Conservation (phyloP, 1,139 yeast species). For the Candida pseudoviswanathii region DNA sequence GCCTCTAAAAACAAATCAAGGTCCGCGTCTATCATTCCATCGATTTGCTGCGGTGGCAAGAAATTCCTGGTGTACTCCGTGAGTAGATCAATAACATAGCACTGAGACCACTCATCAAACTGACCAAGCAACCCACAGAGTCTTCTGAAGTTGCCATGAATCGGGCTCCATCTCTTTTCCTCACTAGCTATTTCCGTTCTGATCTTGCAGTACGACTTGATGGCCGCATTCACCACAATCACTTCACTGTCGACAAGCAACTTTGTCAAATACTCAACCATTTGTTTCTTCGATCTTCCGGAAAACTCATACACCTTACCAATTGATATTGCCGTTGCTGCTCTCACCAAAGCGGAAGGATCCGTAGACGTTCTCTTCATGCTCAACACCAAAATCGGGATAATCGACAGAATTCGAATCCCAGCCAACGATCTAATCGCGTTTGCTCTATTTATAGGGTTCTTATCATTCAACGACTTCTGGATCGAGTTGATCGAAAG, state of each 20-base stretch:
- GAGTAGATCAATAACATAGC: slow-evolving; percentile 59
- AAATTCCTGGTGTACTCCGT: slow-evolving; percentile 67
- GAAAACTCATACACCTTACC: slow-evolving; percentile 59
- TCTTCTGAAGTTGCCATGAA: slow-evolving; percentile 73
- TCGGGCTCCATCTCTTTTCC: slow-evolving; percentile 58
- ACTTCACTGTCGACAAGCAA: slow-evolving; percentile 67
- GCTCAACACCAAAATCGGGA: slow-evolving; percentile 76
- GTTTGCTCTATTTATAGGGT: slow-evolving; percentile 66
- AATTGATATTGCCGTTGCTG: slow-evolving; percentile 78
- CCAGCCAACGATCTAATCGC: slow-evolving; percentile 82
- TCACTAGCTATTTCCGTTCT: slow-evolving; percentile 26
- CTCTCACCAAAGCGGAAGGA: slow-evolving; percentile 74
- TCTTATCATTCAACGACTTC: slow-evolving; percentile 71
- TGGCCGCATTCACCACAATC: slow-evolving; percentile 69
- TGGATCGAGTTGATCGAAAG: slow-evolving; percentile 91
- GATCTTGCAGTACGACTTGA: slow-evolving; percentile 57
- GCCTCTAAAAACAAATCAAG: slow-evolving; percentile 53
- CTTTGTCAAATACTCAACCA: slow-evolving; percentile 51
- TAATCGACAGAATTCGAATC: slow-evolving; percentile 74
- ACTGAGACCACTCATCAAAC: slow-evolving; percentile 81
- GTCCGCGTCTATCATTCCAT: slow-evolving; percentile 56
- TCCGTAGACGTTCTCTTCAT: slow-evolving; percentile 71
- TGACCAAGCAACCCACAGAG: slow-evolving; percentile 55
- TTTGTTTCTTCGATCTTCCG: slow-evolving; percentile 32
- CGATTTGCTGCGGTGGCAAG: slow-evolving; percentile 52